Conservation (phyloP, 2,329 filamentous ascomycete species). For the Nigrospora osmanthi region DNA sequence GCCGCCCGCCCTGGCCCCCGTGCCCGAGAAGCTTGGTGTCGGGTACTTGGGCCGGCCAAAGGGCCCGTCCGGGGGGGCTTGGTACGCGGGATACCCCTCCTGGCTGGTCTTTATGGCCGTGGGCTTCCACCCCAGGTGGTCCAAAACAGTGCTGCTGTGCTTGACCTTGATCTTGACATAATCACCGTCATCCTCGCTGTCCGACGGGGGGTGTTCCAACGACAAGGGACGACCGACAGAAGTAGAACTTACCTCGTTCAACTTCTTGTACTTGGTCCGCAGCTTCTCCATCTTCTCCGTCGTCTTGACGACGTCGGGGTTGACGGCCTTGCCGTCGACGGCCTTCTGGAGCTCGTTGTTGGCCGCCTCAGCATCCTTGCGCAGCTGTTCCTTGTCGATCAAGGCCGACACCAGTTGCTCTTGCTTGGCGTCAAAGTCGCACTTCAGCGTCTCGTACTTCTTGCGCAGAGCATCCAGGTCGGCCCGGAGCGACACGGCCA, state of each 20-base stretch:
- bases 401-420: slow-evolving; percentile 52
- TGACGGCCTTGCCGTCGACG: slow-evolving; percentile 18
- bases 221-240: slow-evolving; percentile 2
- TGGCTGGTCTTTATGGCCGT: not conserved
- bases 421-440: slow-evolving; percentile 49
- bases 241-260: slow-evolving; percentile 47
- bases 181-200: slow-evolving; percentile 6
- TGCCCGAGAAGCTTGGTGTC: not conserved
- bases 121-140: slow-evolving; percentile 1
- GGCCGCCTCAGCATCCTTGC: slow-evolving; percentile 42
- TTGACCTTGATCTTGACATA: slow-evolving; percentile 12
- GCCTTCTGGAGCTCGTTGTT: slow-evolving; percentile 32
- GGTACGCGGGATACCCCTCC: slow-evolving; percentile 10
- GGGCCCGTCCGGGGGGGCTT: slow-evolving; percentile 7
- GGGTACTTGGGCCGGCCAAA: slow-evolving; percentile 7
- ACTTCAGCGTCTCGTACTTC: slow-evolving; percentile 38
- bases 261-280: slow-evolving; percentile 43
- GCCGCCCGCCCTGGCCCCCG: slow-evolving; percentile 1
- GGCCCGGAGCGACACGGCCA: slow-evolving; percentile 48
- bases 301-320: slow-evolving; percentile 22
- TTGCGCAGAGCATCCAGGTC: slow-evolving; percentile 49
- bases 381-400: slow-evolving; percentile 52
- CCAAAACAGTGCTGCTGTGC: slow-evolving; percentile 14
- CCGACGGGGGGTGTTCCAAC: not conserved
- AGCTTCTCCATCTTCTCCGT: slow-evolving; percentile 52